These are phyloP conservation scores for Ligustrum vulgare DNA, from an alignment of 257 asterid species.

Conservation along the genomic window DNA sequence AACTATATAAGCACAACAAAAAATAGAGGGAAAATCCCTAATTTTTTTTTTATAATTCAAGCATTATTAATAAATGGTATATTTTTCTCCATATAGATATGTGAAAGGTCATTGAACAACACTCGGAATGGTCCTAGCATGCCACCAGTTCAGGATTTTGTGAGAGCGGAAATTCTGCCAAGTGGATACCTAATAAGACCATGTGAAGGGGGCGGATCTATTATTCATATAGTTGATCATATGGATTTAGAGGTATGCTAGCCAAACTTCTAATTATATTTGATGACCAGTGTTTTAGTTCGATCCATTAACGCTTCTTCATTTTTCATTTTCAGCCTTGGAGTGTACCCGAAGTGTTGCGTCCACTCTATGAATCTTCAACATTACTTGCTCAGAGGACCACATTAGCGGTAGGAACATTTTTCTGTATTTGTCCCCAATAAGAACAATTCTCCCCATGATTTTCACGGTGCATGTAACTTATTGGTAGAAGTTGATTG, in stretches of 20 bases:
- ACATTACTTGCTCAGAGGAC: conserved; percentile 84
- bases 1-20: background rate
- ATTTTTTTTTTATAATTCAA: background rate
- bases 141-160: conserved; percentile 86
- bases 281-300: conserved; percentile 2
- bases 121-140: conserved; percentile 94
- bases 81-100: conserved; percentile 45
- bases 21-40: background rate
- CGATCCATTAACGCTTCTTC: background rate
- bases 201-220: conserved; percentile 97
- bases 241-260: conserved; percentile 75
- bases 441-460: background rate
- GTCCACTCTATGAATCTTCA: conserved; percentile 90
- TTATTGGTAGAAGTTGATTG: background rate
- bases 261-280: background rate
- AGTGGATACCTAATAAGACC: conserved; percentile 97
- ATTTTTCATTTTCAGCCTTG: conserved; percentile 62
- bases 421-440: background rate
- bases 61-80: background rate
- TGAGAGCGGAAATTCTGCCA: conserved; percentile 86
- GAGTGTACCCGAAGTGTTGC: conserved; percentile 96
- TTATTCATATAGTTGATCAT: conserved; percentile 91
- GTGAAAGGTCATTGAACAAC: conserved; percentile 94
- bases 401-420: conserved; percentile 69
- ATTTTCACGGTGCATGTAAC: background rate